Evolutionary conservation across 495 filamentous ascomycete genomes (phyloP).

Genomic region (Tuber umbilicatum): DNA sequence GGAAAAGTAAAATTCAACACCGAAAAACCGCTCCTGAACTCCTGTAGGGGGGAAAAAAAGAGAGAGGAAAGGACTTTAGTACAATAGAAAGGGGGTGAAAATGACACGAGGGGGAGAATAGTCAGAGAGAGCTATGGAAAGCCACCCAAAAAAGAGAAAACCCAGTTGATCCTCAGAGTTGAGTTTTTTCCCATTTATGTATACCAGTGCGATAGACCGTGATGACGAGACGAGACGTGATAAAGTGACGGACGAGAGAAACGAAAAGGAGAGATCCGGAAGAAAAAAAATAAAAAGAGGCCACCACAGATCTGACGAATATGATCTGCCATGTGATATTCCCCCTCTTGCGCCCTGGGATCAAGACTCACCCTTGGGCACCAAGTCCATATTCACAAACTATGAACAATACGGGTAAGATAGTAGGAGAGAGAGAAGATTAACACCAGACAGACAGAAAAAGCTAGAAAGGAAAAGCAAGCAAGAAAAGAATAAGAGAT

Average conservation of each 20-base stretch:
- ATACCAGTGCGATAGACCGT: not conserved
- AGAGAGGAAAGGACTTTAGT: not conserved
- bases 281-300: not conserved
- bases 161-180: not conserved
- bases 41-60: not conserved
- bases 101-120: not conserved
- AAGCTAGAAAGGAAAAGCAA: constrained; percentile 6
- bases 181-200: not conserved
- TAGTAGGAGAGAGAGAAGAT: not conserved
- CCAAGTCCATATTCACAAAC: not conserved
- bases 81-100: not conserved
- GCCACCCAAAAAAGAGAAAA: not conserved
- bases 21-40: not conserved
- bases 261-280: not conserved
- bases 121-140: not conserved
- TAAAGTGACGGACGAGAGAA: not conserved
- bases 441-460: constrained; percentile 7
- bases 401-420: constrained; percentile 1
- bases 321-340: not conserved
- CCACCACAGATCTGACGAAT: not conserved
- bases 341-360: not conserved
- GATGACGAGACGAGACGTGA: not conserved
- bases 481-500: constrained; percentile 4
- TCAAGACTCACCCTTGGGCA: not conserved
- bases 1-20: not conserved